Percentiles rank a stretch among this genome's conserved stretches.
Conservation (phyloP, 148 eudicot genomes). For the Vaccinium vitisidaea region DNA sequence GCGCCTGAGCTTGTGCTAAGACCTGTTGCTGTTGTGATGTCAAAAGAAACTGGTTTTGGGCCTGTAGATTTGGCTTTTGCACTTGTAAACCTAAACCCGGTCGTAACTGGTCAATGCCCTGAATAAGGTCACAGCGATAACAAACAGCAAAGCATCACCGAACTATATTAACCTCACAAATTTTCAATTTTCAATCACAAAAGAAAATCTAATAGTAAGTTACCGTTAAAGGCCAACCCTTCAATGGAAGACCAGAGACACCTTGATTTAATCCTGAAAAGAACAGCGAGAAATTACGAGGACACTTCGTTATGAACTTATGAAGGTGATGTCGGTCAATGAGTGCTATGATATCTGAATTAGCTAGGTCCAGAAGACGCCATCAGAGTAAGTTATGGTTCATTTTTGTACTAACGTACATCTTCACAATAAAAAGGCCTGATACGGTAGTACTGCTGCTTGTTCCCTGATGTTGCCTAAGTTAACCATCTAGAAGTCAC, state of each 20-base stretch:
- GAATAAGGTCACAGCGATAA: slow-evolving; percentile 13
- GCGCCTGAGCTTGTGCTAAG: slow-evolving; percentile 85
- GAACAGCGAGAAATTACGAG: neutral
- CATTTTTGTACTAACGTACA: neutral
- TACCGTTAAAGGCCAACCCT: slow-evolving; percentile 99
- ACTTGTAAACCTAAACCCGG: slow-evolving; percentile 64
- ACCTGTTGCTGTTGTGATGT: slow-evolving; percentile 86
- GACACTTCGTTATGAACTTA: neutral
- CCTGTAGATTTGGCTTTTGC: slow-evolving; percentile 62
- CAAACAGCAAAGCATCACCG: slow-evolving; percentile 14
- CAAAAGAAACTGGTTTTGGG: slow-evolving; percentile 78
- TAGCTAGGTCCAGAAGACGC: neutral
- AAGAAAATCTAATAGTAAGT: slow-evolving; percentile 28
- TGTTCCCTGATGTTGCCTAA: neutral
- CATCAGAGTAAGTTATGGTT: neutral
- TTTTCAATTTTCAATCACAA: neutral
- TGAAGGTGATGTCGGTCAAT: neutral
- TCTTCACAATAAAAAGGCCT: neutral
- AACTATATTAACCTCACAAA: neutral
- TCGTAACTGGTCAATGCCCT: slow-evolving; percentile 89
- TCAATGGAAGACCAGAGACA: slow-evolving; percentile 77
- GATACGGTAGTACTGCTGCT: neutral
- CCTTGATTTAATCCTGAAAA: slow-evolving; percentile 65
- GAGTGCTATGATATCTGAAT: neutral
- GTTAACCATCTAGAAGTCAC: neutral